phyloP scores from a whole-genome alignment of 108 stramenopile species.

The Skeletonema marinoi region DNA sequence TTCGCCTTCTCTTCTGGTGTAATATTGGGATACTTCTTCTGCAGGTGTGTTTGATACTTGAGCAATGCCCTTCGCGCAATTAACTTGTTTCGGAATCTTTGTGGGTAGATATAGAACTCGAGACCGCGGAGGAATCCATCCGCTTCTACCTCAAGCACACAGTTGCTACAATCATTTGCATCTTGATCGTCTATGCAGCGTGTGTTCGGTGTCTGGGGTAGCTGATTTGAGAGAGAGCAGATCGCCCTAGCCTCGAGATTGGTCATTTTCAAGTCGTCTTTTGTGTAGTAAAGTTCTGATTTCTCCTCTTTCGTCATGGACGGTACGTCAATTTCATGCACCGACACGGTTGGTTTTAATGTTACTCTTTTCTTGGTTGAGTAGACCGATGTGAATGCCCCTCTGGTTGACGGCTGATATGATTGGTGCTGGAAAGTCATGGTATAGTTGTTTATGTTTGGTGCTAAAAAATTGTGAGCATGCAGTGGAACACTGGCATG shows the following conservation, averaged over 20 bases:
- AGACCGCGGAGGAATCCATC: slow-evolving; percentile 17
- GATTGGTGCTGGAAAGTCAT: not conserved
- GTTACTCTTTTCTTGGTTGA: slow-evolving; percentile 8
- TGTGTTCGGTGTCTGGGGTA: not conserved
- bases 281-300: slow-evolving; percentile 14
- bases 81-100: slow-evolving; percentile 4
- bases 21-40: not conserved
- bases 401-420: not conserved
- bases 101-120: slow-evolving; percentile 7
- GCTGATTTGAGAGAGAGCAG: slow-evolving; percentile 6
- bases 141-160: slow-evolving; percentile 4
- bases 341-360: slow-evolving; percentile 10
- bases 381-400: not conserved
- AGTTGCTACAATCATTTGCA: not conserved
- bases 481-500: not conserved
- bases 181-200: not conserved
- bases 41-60: slow-evolving; percentile 17
- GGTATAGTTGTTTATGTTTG: not conserved
- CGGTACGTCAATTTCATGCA: slow-evolving; percentile 5
- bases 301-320: slow-evolving; percentile 7
- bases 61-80: slow-evolving; percentile 1
- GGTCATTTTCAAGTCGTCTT: slow-evolving; percentile 3
- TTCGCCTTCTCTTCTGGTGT: not conserved
- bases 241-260: slow-evolving; percentile 9
- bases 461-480: not conserved